phyloP scores from a whole-genome alignment of 345 rosid genomes.

The Ceriops zippeliana region DNA sequence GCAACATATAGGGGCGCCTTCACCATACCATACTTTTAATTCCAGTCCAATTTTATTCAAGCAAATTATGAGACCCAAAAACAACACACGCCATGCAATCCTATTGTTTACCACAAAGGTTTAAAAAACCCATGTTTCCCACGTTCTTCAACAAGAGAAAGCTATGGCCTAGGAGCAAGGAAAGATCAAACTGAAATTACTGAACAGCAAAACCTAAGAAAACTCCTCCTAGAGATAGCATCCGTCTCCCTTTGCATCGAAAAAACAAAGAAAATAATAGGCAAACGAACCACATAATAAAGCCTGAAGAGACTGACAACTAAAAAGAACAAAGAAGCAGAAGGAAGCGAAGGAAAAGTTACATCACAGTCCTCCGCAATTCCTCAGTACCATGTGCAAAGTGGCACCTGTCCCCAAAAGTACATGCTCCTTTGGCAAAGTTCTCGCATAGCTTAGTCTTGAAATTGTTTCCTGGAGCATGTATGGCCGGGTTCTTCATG shows the following conservation, averaged over 20 bases:
- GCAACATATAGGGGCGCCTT: neutral
- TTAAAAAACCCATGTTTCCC: no score
- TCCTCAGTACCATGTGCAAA: constrained; percentile 87
- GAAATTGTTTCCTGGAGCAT: constrained; percentile 46
- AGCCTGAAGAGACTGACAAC: neutral
- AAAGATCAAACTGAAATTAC: neutral
- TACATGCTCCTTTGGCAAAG: constrained; percentile 69
- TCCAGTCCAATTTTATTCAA: neutral
- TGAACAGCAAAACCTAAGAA: constrained; percentile 5
- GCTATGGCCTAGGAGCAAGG: no score
- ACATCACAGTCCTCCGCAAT: constrained; percentile 39
- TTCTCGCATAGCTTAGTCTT: constrained; percentile 85
- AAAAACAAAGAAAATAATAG: neutral
- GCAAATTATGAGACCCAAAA: neutral
- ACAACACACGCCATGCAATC: no score
- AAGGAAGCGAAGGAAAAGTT: neutral
- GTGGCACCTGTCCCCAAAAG: constrained; percentile 86
- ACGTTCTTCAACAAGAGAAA: neutral
- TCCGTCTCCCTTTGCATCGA: constrained; percentile 2
- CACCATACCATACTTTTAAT: neutral
- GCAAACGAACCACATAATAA: constrained; percentile 1
- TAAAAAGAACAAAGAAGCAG: neutral
- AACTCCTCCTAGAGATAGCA: neutral
- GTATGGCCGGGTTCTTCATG: constrained; percentile 26
- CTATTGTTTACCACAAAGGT: no score